A percentile compares a stretch with the other conserved stretches of the same genome.
Conservation (phyloP, 306 rosid species). For the Quercus suber region DNA sequence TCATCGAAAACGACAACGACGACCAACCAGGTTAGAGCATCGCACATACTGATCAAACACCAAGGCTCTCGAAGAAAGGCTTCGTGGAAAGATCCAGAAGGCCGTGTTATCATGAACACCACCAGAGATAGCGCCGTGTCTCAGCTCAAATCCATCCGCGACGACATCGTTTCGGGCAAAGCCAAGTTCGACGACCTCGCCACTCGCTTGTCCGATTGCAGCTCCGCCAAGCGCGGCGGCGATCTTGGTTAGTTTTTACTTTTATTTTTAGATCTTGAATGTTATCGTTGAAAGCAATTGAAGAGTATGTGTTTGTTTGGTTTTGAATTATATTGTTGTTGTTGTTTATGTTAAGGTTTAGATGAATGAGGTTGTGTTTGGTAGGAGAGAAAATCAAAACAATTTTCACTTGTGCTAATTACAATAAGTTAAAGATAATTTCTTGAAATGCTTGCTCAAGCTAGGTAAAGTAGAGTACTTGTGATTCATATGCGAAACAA, state of each 20-base stretch:
- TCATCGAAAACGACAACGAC: slow-evolving; percentile 38
- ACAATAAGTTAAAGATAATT: not conserved
- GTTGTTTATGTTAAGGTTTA: not conserved
- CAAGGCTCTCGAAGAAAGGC: slow-evolving; percentile 88
- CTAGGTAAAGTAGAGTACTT: no score
- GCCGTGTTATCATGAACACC: slow-evolving; percentile 64
- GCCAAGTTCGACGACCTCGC: slow-evolving; percentile 69
- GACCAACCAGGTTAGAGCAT: slow-evolving; percentile 74
- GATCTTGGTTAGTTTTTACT: slow-evolving; percentile 64
- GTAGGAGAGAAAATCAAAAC: not conserved
- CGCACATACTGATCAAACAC: slow-evolving; percentile 92
- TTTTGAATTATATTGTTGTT: not conserved
- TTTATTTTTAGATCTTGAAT: no score
- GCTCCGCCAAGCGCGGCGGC: slow-evolving; percentile 96
- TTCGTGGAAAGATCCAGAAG: slow-evolving; percentile 99
- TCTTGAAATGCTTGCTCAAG: not conserved
- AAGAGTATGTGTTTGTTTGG: not conserved
- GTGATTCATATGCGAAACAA: no score
- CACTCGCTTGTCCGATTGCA: slow-evolving; percentile 82
- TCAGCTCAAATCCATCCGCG: slow-evolving; percentile 57
- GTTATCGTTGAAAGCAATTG: not conserved
- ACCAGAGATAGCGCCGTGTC: slow-evolving; percentile 72
- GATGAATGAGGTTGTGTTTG: not conserved
- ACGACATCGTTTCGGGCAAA: slow-evolving; percentile 81
- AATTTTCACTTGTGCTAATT: not conserved